These are phyloP conservation scores for Umbilicaria muhlenbergii DNA, from an alignment of 495 filamentous ascomycete species.

Conservation along the genomic window DNA sequence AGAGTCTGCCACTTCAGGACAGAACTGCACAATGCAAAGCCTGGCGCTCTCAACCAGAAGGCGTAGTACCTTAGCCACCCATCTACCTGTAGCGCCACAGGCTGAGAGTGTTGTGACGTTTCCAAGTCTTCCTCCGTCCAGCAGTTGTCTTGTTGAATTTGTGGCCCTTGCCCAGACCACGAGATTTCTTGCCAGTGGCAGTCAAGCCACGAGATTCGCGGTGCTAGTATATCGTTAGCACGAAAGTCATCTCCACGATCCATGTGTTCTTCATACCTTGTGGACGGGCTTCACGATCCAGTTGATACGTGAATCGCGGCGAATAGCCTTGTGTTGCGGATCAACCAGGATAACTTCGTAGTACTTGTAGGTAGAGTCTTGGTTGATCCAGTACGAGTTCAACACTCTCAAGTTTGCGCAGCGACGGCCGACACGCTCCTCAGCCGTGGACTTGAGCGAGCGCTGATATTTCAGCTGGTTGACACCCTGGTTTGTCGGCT, in stretches of 20 bases:
- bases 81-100: conserved; percentile 72
- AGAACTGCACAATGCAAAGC: neutral
- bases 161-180: conserved; percentile 97
- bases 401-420: conserved; percentile 97
- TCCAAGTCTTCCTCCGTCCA: conserved; percentile 98
- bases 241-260: neutral
- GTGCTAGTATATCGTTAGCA: conserved; percentile 37
- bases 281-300: conserved; percentile 99
- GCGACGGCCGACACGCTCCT: conserved; percentile 98
- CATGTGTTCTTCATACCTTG: conserved; percentile 40
- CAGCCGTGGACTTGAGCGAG: conserved; percentile 88
- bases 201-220: conserved; percentile 94
- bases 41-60: neutral
- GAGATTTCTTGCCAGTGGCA: conserved; percentile 95
- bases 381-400: conserved; percentile 99
- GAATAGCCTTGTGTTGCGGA: conserved; percentile 99
- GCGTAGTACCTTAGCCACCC: conserved; percentile 6
- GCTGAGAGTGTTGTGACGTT: conserved; percentile 94
- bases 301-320: conserved; percentile 97
- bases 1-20: no score
- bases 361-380: conserved; percentile 99
- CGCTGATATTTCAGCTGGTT: conserved; percentile 99
- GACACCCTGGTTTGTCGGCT: conserved; percentile 99
- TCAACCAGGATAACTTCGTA: conserved; percentile 99
- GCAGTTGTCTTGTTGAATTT: conserved; percentile 93